Evolutionary conservation across 2,329 filamentous ascomycete species (phyloP).

Genomic region (Fusarium bactridioides): DNA sequence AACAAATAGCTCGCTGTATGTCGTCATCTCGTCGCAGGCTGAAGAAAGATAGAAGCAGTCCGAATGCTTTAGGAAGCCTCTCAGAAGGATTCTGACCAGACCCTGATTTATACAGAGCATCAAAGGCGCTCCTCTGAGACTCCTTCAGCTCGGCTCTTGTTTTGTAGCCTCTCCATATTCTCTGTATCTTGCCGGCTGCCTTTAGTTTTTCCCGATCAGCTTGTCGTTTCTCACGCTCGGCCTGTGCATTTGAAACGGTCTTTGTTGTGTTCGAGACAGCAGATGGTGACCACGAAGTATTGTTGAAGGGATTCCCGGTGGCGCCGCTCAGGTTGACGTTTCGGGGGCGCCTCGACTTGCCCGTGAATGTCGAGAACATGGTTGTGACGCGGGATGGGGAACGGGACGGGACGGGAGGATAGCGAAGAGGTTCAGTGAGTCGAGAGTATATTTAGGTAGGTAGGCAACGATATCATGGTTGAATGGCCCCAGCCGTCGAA

Average conservation of each 20-base stretch:
- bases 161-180: constrained; percentile 80
- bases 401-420: not conserved
- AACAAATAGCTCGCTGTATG: constrained; percentile 54
- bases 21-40: constrained; percentile 55
- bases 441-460: constrained; percentile 7
- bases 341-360: constrained; percentile 81
- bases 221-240: constrained; percentile 82
- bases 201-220: constrained; percentile 80
- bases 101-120: constrained; percentile 60
- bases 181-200: constrained; percentile 78
- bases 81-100: constrained; percentile 44
- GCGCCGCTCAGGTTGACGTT: constrained; percentile 95
- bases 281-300: constrained; percentile 64
- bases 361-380: constrained; percentile 95
- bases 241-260: constrained; percentile 84
- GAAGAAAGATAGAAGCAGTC: constrained; percentile 61
- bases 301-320: constrained; percentile 79
- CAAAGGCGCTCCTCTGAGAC: constrained; percentile 68
- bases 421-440: not conserved
- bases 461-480: constrained; percentile 21
- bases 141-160: constrained; percentile 66
- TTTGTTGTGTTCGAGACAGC: constrained; percentile 72
- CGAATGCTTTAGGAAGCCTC: constrained; percentile 52
- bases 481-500: not conserved
- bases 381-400: constrained; percentile 12